Base-by-base conservation (phyloP, 2,329 filamentous ascomycete species). In the Ophiostoma perfectum region DNA sequence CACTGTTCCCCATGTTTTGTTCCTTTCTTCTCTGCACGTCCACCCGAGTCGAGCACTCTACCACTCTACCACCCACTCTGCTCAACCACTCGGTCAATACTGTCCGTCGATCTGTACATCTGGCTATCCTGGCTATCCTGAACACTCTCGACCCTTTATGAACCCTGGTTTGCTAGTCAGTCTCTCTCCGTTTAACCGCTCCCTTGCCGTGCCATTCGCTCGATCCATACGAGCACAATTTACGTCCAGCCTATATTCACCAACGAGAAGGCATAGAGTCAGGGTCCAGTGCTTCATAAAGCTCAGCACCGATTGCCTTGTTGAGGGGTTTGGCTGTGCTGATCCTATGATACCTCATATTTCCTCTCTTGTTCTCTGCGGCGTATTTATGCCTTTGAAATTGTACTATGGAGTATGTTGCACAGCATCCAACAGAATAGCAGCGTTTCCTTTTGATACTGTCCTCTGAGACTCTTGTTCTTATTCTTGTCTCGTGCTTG, bases 1-100 rank as follows among this genome's bases (percentile, higher is more conserved):
- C 27, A 60, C 55, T 60, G 27, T 60, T 60, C 27, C 27, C 55
- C 55, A 38, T 60, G 55, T 60, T 60, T 60, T 14, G 49, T 55
- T 18, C 18, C 49, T 55, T 18, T 27, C 14, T 18, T 11, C 49
- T 55, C 16, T 49, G 27, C 27, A 27, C 27, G 27, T 27, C n/a
- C n/a, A 52, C 5, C 18, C 47, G 42, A 12, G 9, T 45, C 42
- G 2, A 45, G 9, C 14, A 12, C 42, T 45, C 42, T 45, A 9
- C 42, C 14, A 7, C 47, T 52, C 14, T 49, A 49, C 18, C 27
- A 27, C 49, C 4, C 11, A 12, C 47, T n/a, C n/a, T 55, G 18
- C n/a, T 5, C 16, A 47, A 5, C 5, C 47, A 5, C 7, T 55
- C 49, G 49, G 49, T 27, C 49, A 55, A 18, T 55, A 27, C 12